Percentiles rank a stretch among this genome's conserved stretches.
phyloP scores from a whole-genome alignment of 176 grass and related monocot genomes.

The Cenchrus purpureus region DNA sequence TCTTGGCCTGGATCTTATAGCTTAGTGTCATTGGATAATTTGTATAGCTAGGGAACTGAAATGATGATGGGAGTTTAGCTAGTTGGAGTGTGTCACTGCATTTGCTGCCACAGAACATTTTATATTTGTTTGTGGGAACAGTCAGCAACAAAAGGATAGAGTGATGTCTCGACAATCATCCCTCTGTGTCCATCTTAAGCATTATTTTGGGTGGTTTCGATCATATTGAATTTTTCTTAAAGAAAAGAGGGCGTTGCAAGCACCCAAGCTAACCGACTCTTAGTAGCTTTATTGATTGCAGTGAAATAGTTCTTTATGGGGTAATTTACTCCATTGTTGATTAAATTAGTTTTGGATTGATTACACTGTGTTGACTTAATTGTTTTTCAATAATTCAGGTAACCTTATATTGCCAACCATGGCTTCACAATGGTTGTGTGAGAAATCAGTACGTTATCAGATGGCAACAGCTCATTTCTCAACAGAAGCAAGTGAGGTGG shows the following conservation, averaged over 20 bases:
- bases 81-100: not conserved
- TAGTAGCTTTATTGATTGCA: slow-evolving; percentile 8
- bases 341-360: not conserved
- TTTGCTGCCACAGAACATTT: not conserved
- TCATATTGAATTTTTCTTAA: not conserved
- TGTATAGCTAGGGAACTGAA: not conserved
- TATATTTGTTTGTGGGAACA: not conserved
- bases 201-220: not conserved
- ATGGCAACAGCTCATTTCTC: slow-evolving; percentile 49
- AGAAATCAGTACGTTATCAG: slow-evolving; percentile 42
- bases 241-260: not conserved
- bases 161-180: not conserved
- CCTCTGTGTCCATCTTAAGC: not conserved
- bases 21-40: not conserved
- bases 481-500: slow-evolving; percentile 62
- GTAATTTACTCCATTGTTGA: not conserved
- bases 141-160: too few species aligned
- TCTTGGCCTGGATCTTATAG: not conserved
- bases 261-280: not conserved
- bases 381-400: slow-evolving; percentile 48
- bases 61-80: not conserved
- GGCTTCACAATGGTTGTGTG: slow-evolving; percentile 36
- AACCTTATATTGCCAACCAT: slow-evolving; percentile 31
- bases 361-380: slow-evolving; percentile 24
- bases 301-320: not conserved